These are phyloP conservation scores for Xylaria venustula DNA, from an alignment of 495 filamentous ascomycete species.

Conservation along the genomic window DNA sequence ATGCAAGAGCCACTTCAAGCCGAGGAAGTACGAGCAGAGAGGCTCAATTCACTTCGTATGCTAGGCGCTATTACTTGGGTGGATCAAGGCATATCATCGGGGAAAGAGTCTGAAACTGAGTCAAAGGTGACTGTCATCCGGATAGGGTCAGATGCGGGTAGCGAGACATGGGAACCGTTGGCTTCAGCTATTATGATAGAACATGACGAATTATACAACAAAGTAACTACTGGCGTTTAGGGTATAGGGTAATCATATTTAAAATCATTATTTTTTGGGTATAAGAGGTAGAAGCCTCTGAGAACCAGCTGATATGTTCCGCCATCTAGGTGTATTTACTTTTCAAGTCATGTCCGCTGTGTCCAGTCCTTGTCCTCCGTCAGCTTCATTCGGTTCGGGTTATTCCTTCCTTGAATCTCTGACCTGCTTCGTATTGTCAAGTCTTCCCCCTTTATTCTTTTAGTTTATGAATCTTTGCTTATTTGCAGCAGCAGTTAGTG, in stretches of 20 bases:
- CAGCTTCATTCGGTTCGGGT: too few species aligned
- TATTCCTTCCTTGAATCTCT: too few species aligned
- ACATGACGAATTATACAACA: constrained; percentile 11
- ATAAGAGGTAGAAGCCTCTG: too few species aligned
- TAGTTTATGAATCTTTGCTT: too few species aligned
- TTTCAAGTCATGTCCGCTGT: too few species aligned
- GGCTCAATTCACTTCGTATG: constrained; percentile 21
- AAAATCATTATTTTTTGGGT: neutral
- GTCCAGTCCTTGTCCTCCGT: too few species aligned
- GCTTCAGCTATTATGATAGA: constrained; percentile 24
- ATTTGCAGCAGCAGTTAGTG: too few species aligned
- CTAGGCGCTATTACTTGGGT: constrained; percentile 24
- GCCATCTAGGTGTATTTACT: too few species aligned
- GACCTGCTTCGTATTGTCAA: too few species aligned
- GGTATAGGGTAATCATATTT: neutral
- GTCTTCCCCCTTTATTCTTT: too few species aligned
- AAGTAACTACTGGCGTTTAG: constrained; percentile 5
- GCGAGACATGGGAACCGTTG: constrained; percentile 23
- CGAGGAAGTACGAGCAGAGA: constrained; percentile 24
- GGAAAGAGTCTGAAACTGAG: neutral
- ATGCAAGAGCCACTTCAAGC: constrained; percentile 20
- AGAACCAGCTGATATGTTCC: too few species aligned
- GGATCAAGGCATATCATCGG: constrained; percentile 12
- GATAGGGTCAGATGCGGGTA: constrained; percentile 24
- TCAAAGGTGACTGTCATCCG: constrained; percentile 22